Conservation (phyloP, 163 green algal species). For the Scenedesmus sp. region DNA sequence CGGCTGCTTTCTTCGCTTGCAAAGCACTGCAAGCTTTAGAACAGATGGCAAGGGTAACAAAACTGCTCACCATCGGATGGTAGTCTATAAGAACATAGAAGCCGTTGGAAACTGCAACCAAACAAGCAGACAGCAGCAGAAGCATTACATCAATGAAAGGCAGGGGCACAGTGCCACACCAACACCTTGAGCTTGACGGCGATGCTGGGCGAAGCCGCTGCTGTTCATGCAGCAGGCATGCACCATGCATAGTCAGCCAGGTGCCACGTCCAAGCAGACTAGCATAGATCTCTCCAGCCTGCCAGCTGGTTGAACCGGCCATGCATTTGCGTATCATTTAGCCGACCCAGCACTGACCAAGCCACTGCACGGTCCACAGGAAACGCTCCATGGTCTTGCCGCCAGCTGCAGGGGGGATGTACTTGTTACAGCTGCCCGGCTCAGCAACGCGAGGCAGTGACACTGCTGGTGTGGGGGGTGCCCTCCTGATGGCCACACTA, state of each 20-base stretch:
- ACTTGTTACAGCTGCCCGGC: constrained; percentile 51
- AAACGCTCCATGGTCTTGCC: constrained; percentile 51
- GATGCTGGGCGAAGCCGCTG: too few species aligned
- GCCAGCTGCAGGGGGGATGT: background rate
- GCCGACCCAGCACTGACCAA: background rate
- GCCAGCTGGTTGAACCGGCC: too few species aligned
- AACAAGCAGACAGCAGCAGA: background rate
- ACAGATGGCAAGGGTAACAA: background rate
- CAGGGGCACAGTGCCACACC: background rate
- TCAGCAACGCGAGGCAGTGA: constrained; percentile 7
- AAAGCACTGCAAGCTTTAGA: background rate
- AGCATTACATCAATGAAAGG: background rate
- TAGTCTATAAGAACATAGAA: constrained; percentile 44
- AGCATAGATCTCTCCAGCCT: too few species aligned
- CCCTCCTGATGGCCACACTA: background rate
- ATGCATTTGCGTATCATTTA: too few species aligned
- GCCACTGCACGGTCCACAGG: constrained; percentile 56
- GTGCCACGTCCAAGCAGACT: too few species aligned
- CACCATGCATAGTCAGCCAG: background rate
- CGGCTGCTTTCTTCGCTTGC: background rate
- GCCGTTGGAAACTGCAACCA: background rate
- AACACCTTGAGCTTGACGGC: background rate
- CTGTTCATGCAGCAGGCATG: background rate
- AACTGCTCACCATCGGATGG: constrained; percentile 40
- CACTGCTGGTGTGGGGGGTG: constrained; percentile 32